Base-by-base conservation (phyloP, 1,284 basidiomycete genomes). In the Vanrija sp. region DNA sequence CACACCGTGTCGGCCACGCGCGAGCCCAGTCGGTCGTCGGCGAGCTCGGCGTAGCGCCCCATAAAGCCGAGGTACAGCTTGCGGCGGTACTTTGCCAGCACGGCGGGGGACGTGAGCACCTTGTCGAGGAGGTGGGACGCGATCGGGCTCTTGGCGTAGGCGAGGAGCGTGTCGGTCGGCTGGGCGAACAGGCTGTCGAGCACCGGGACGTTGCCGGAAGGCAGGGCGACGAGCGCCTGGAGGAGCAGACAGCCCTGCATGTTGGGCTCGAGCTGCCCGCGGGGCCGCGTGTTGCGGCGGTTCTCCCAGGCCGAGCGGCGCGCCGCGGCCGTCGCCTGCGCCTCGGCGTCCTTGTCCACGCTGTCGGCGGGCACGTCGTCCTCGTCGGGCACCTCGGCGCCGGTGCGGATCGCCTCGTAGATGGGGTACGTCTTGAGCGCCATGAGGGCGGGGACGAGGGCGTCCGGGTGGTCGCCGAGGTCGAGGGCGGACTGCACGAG, bases 1-100 rank as follows among this genome's bases (percentile, higher is more conserved):
- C 90, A 97, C 62, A 87, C 87, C 22, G 86, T 84, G 66, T 94
- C 93, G 3, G 84, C 89, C 1, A 97, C 85, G 47, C 90, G 82
- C 63, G 88, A 90, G 45, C 94, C 93, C 60, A 95, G 84, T 22
- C 87, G 83, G 69, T 95, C 89, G 68, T 92, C 85, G 3, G 88
- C 87, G 20, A 97, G 82, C 25, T 76, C 67, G 65, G 87, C 84
- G 71, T 86, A 95, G 53, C 85, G 81, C 3, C 85, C 88, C 41
- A 91, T 82, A 61, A 94, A 84, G 2, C 81, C 79, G 67, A 86
- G 76, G 48, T 92, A 81, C 43, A 95, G 82, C 61, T 81, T 79
- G 23, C 88, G 83, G 58, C 88, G 85, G 38, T 80, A 78, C 67
- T 87, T 87, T 31, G 79, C 71, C 2, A 84, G 73, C 0, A 91